Conservation (phyloP, 1,139 yeast species). For the Candida glucosophila region DNA sequence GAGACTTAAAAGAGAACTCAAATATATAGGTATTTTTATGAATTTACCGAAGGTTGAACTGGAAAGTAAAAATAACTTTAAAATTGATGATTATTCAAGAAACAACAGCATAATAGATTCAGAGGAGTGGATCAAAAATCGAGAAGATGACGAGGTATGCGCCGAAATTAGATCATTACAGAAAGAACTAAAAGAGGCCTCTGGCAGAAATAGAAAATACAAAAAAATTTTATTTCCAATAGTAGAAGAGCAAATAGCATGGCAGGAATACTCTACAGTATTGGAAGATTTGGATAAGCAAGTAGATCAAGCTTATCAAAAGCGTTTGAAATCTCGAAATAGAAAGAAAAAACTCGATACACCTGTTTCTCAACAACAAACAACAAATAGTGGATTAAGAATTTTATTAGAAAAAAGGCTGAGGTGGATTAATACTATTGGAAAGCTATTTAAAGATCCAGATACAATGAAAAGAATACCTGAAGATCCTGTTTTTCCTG, state of each 20-base stretch:
- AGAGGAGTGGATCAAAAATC: constrained; percentile 68
- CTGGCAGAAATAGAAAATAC: constrained; percentile 56
- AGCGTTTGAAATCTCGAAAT: constrained; percentile 75
- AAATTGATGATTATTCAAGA: constrained; percentile 14
- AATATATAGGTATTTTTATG: constrained; percentile 86
- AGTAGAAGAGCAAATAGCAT: constrained; percentile 87
- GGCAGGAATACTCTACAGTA: constrained; percentile 88
- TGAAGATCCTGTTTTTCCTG: constrained; percentile 41
- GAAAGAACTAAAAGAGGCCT: constrained; percentile 52
- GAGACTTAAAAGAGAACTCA: constrained; percentile 75
- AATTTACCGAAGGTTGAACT: constrained; percentile 34
- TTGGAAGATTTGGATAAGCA: constrained; percentile 92
- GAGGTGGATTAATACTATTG: constrained; percentile 86
- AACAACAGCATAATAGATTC: constrained; percentile 41
- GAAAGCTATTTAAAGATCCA: constrained; percentile 66
- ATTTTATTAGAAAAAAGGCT: constrained; percentile 76
- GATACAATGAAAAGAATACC: constrained; percentile 76
- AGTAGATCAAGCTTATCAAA: constrained; percentile 87
- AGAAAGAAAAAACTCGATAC: constrained; percentile 60
- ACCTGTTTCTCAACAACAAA: constrained; percentile 35
- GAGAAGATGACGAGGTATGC: constrained; percentile 93
- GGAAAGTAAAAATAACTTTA: constrained; percentile 13
- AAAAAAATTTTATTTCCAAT: constrained; percentile 61
- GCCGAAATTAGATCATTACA: constrained; percentile 75
- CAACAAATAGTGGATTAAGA: constrained; percentile 69